Evolutionary conservation across 1,139 yeast genomes (phyloP), one percentile per base, ranked within the genome.

Genomic region (Arxiozyma slooffiae): DNA sequence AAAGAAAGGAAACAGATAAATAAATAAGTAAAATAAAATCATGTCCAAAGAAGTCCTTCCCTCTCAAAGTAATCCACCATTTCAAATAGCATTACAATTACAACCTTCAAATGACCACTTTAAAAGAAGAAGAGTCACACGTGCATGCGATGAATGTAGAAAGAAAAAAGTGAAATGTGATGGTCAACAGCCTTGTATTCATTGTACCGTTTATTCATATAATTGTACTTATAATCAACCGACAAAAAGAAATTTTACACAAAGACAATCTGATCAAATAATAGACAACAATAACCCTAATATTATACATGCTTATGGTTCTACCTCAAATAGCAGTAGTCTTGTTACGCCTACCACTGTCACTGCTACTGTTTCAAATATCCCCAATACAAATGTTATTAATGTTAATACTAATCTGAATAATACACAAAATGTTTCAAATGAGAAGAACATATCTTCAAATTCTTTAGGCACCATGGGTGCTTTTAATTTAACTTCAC

Each of bases 141-240:
- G 96, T 52, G 97, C 97, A 2, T 89, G 97, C 67, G 97, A 89
- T 67, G 87, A 85, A 56, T 89, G 95, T 67, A 62, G 75, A 40
- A 79, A 84, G 70, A 85, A 88, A 67, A 89, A 89, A 66, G 95
- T 90, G 57, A 88, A 87, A 64, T 89, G 97, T 69, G 96, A 89
- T 57, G 96, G 96, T 18, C 85, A 85, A 61, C 88, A 85, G 62
- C 96, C 96, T 1, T 89, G 96, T 69, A 85, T 88, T 45, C 96
- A 88, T 64, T 89, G 96, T 64, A 85, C 96, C 0, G 96, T 88
- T 1, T 89, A 88, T 67, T 81, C 88, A 9, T 86, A 84, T 66
- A 76, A 76, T 53, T 85, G 94, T 64, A 77, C 89, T 0, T 85
- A 83, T 61, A 82, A 82, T 60, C 85, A 82, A 61, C 92, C 92